Conservation (phyloP, 305 asterid species). For the Fraxinus dipetala region DNA sequence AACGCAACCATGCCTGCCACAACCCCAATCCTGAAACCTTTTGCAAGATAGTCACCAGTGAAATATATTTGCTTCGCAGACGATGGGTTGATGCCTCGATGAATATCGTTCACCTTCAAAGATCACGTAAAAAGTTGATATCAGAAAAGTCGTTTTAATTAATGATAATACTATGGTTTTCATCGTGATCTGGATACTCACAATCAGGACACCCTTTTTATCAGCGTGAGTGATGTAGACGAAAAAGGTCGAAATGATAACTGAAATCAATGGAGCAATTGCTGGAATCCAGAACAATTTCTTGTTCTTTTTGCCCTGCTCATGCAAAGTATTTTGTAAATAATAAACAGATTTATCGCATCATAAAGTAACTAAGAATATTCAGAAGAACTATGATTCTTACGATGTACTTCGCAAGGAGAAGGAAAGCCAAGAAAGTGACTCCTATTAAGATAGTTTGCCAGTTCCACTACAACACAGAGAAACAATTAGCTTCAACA, state of each 20-base stretch:
- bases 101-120: constrained; percentile 46
- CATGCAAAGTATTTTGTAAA: not conserved
- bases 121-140: not conserved
- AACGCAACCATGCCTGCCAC: constrained; percentile 64
- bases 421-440: constrained; percentile 51
- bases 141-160: not conserved
- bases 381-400: constrained; percentile 21
- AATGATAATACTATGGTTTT: not conserved
- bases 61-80: constrained; percentile 55
- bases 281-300: constrained; percentile 81
- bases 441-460: constrained; percentile 58
- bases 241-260: constrained; percentile 60
- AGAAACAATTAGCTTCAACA: not conserved
- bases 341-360: not conserved
- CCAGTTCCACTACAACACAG: constrained; percentile 60
- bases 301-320: constrained; percentile 70
- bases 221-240: constrained; percentile 76
- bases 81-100: constrained; percentile 66
- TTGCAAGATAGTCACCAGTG: constrained; percentile 45
- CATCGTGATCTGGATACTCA: constrained; percentile 14
- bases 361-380: not conserved
- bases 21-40: constrained; percentile 62
- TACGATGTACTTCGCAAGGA: constrained; percentile 52
- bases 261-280: constrained; percentile 76
- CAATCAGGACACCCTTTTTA: constrained; percentile 66